A percentile compares a stretch with the other conserved stretches of the same genome.
Conservation (phyloP, 345 rosid species). For the Orychophragmus violaceus region DNA sequence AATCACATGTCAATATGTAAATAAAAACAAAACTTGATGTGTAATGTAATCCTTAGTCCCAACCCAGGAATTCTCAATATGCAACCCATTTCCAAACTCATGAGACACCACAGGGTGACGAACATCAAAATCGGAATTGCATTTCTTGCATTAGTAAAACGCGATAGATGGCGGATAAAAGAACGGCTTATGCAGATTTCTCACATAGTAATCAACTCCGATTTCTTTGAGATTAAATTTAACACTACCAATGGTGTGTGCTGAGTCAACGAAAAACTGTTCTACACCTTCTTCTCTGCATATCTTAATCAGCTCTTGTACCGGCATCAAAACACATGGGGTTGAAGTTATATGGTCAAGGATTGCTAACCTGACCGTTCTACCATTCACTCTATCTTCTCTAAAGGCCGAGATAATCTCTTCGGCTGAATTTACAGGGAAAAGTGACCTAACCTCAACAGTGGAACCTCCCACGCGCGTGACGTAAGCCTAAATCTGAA, state of each 20-base stretch:
- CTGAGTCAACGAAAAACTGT: constrained; percentile 68
- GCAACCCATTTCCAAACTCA: constrained; percentile 67
- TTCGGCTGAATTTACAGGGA: constrained; percentile 51
- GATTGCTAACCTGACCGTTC: constrained; percentile 58
- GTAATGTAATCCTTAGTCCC: constrained; percentile 77
- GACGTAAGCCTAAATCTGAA: constrained; percentile 62
- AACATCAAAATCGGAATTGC: constrained; percentile 28
- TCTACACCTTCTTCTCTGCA: constrained; percentile 72
- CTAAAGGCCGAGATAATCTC: constrained; percentile 53
- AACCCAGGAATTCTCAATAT: constrained; percentile 67
- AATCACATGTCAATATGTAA: too few species aligned
- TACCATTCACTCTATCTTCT: constrained; percentile 48
- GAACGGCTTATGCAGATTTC: constrained; percentile 73
- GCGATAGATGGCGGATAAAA: constrained; percentile 75
- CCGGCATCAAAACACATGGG: constrained; percentile 66
- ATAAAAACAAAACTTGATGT: too few species aligned
- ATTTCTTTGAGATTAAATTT: constrained; percentile 64
- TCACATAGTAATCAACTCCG: constrained; percentile 78
- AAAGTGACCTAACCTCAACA: constrained; percentile 58
- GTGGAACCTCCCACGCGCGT: constrained; percentile 62
- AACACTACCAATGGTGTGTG: constrained; percentile 70
- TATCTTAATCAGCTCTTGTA: constrained; percentile 47
- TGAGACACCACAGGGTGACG: constrained; percentile 80
- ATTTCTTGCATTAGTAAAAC: constrained; percentile 49
- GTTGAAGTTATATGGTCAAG: constrained; percentile 66